Evolutionary conservation across 352 stramenopile genomes (phyloP), one percentile per base, ranked within the genome.

Genomic region (Pythium pyrilobum): DNA sequence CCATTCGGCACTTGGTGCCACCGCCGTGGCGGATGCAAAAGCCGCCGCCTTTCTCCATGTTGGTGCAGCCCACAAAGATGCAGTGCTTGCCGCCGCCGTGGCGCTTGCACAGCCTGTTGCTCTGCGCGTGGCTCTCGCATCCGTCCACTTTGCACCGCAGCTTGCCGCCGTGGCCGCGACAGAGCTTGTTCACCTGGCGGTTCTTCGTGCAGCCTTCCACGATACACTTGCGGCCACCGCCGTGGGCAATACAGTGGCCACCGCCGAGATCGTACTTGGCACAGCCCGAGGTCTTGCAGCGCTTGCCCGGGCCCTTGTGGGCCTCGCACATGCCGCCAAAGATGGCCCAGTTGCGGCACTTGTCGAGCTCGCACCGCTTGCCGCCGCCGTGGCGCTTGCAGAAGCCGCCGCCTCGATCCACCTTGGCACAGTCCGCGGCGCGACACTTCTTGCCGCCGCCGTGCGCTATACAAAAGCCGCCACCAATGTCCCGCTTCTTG

Each of bases 401-500:
- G 48, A 80, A 90, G 0, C 82, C 82, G 12, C 83, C 83, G 12
- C 83, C 83, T 16, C 83, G 83, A 61, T 92, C 79, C 18, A 94
- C 81, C 59, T 91, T 92, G 1, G 67, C 74, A 47, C 85, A 95
- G 18, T 85, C 74, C 13, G 77, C 62, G 12, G 66, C 61, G 11
- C 74, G 67, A 56, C 85, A 95, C 34, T 90, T 89, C 62, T 95
- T 95, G 13, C 87, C 87, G 49, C 87, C 87, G 36, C 87, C 87
- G 45, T 96, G 87, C 4, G 78, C 70, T 39, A 92, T 96, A 57
- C 86, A 96, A 28, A 72, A 88, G 2, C 86, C 86, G 5, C 86
- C 85, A 25, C 85, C 86, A 55, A 95, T 91, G 54, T 95, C 85
- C 23, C 82, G 80, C 62, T 77, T 89, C 66, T 87, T 87, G 52